Evolutionary conservation across 768 basidiomycete species (phyloP), one percentile per base, ranked within the genome.

Genomic region (Boletus insuetus): DNA sequence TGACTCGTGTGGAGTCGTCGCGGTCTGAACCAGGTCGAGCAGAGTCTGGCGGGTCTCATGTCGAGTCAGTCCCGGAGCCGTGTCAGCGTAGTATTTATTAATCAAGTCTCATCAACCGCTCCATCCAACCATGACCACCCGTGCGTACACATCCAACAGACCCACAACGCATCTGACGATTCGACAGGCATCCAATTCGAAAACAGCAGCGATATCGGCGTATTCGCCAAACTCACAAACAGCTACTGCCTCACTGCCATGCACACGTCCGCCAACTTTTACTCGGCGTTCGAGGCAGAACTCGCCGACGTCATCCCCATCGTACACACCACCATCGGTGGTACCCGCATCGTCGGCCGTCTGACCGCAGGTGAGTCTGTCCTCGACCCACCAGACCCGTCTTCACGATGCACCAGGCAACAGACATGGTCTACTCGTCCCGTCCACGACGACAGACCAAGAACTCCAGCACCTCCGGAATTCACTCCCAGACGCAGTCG

Each of bases 391-490:
- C 24, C 24, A 24, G 24, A 24, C 24, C 24, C 12, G 3, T 3
- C 51, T 12, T 12, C 41, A 10, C 38, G 3, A 42, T 48, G 32
- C 47, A 9, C 46, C 67, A 89, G 94, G 94, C 54, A 99, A 99
- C 77, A 85, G 93, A 60, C 95, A 99, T 72, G 97, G 97, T 53
- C 84, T 99, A 29, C 91, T 99, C 56, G 93, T 99, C 22, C 97
- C 97, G 10, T 86, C 91, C 49, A 86, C 94, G 51, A 95, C 97
- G 46, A 95, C 95, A 48, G 97, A 98, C 71, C 97, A 98, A 69
- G 97, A 99, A 71, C 84, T 98, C 2, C 97, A 98, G 72, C 97
- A 99, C 72, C 81, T 99, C 54, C 89, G 97, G 34, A 99, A 98
- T 69, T 84, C 94, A 11, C 82, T 98, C 34, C 97, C 97, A 5